A percentile compares a stretch with the other conserved stretches of the same genome.
phyloP scores from a whole-genome alignment of 2,329 filamentous ascomycete genomes.

The Emmonsia crescens region DNA sequence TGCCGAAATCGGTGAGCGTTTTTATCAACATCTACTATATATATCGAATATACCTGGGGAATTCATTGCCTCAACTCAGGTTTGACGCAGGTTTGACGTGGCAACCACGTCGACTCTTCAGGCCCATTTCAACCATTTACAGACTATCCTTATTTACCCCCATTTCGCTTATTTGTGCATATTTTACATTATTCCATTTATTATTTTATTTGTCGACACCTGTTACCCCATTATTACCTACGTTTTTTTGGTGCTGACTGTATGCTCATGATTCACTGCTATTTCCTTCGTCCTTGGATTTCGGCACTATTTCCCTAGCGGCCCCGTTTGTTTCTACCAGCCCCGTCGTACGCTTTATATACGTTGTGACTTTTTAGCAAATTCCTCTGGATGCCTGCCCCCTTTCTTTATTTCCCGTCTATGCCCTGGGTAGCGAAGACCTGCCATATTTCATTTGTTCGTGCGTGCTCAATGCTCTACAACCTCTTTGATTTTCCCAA shows the following conservation, averaged over 20 bases:
- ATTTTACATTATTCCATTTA: neutral
- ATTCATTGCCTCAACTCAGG: neutral
- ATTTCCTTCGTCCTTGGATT: neutral
- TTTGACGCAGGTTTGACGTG: neutral
- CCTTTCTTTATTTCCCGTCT: neutral
- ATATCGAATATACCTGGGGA: neutral
- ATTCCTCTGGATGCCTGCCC: neutral
- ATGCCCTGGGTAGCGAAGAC: neutral
- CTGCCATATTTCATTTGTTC: neutral
- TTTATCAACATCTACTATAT: neutral
- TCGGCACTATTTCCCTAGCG: neutral
- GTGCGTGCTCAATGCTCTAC: neutral
- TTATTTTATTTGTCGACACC: neutral
- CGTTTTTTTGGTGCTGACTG: neutral
- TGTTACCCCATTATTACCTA: neutral
- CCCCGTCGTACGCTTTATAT: neutral
- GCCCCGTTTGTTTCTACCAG: neutral
- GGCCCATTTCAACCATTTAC: neutral
- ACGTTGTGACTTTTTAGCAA: neutral
- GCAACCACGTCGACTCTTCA: neutral
- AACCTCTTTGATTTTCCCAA: neutral
- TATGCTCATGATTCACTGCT: neutral
- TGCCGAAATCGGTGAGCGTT: neutral
- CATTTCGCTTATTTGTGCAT: neutral
- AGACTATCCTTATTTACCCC: neutral